These are phyloP conservation scores for Tricholoma sp. DNA, from an alignment of 768 basidiomycete genomes.

Conservation along the genomic window DNA sequence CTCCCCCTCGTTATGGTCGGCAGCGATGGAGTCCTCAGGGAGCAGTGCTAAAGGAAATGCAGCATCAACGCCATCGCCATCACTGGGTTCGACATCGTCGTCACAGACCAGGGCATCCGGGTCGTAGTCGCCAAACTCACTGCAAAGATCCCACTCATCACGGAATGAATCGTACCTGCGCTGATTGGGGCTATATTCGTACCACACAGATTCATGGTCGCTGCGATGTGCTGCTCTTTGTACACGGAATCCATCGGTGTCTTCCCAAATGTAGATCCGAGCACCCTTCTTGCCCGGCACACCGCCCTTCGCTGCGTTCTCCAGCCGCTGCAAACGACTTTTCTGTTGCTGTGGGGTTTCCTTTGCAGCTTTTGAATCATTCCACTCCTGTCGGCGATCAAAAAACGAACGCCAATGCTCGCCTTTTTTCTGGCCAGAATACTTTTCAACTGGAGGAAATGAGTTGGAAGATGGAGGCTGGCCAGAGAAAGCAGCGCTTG, in stretches of 20 bases:
- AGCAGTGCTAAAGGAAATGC: too few relatives aligned
- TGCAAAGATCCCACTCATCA: constrained; percentile 19
- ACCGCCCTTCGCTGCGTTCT: background rate
- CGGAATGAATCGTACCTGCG: constrained; percentile 12
- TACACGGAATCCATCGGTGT: constrained; percentile 16
- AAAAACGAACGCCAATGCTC: background rate
- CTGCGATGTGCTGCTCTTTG: constrained; percentile 8
- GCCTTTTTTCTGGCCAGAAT: background rate
- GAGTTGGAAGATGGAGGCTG: background rate
- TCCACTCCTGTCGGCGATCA: background rate
- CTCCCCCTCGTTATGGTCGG: too few relatives aligned
- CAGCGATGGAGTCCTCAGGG: too few relatives aligned
- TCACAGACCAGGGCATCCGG: background rate
- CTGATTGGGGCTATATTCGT: constrained; percentile 7
- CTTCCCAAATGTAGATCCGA: constrained; percentile 17
- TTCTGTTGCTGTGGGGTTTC: constrained; percentile 1
- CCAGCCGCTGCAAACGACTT: background rate
- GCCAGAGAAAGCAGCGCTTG: background rate
- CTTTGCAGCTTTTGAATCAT: background rate
- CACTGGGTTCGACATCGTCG: background rate
- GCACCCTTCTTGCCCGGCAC: constrained; percentile 8
- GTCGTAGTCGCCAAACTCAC: constrained; percentile 3
- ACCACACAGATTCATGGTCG: constrained; percentile 13
- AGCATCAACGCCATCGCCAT: background rate
- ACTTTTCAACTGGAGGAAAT: background rate